Evolutionary conservation across 2,329 filamentous ascomycete species (phyloP).

Genomic region (Diaporthe citriasiana): DNA sequence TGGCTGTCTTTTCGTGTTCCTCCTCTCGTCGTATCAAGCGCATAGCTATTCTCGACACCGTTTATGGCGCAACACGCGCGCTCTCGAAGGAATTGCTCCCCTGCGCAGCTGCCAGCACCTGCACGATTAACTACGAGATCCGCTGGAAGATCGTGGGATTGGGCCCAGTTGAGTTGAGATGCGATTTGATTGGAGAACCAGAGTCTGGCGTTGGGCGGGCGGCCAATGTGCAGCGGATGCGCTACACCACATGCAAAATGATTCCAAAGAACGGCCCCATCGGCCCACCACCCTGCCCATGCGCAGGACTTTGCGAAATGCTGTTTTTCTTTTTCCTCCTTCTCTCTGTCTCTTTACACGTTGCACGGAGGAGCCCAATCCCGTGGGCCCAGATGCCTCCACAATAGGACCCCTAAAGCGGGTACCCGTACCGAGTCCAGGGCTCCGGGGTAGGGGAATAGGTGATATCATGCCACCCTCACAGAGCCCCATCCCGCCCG

Average conservation of each 20-base stretch:
- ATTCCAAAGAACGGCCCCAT: constrained; percentile 40
- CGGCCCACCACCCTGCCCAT: constrained; percentile 10
- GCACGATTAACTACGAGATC: constrained; percentile 35
- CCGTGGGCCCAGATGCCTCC: not conserved
- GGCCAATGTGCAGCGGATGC: not conserved
- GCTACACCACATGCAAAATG: constrained; percentile 26
- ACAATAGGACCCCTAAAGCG: not conserved
- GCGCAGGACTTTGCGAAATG: constrained; percentile 42
- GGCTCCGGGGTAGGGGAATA: constrained; percentile 2
- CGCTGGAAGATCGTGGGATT: constrained; percentile 25
- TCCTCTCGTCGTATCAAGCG: not conserved
- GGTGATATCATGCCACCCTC: constrained; percentile 22
- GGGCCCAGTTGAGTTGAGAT: too few species aligned
- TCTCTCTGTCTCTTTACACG: not conserved
- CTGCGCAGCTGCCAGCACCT: constrained; percentile 13
- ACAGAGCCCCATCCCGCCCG: not conserved
- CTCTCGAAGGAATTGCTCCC: not conserved
- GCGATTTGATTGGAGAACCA: constrained; percentile 4
- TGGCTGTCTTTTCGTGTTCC: not conserved
- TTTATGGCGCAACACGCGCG: not conserved
- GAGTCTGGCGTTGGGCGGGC: not conserved
- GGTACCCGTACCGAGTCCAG: constrained; percentile 25
- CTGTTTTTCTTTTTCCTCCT: not conserved
- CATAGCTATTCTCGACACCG: not conserved
- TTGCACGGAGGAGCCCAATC: not conserved